Base-by-base conservation (phyloP, 768 basidiomycete species). In the Omphalotus guepiniiformis region DNA sequence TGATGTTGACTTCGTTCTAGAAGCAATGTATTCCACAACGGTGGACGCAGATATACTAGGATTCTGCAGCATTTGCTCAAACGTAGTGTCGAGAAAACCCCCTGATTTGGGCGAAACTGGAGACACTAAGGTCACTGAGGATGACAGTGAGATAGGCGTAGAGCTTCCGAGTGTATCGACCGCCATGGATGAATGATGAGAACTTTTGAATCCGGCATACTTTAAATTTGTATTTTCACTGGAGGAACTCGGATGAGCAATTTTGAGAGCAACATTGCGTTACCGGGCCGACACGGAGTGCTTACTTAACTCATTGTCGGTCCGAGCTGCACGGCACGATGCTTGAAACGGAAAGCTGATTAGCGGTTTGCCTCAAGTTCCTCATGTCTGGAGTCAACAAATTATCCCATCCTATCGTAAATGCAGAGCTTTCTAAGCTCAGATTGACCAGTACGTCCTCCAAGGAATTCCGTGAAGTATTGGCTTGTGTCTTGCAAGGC, bases 401-500 rank as follows among this genome's bases (percentile, higher is more conserved):
- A 36, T 58, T 90, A 42, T 69, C 78, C 2, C 88, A 91, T 58
- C 88, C 88, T 0, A 55, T 93, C 47, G 77, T 88, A 54, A 82
- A 85, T 52, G 80, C 85, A 30, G 77, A 85, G 50, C 65, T 92
- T 44, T 85, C 86, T 11, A 82, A 80, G 61, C 74, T 91, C 37
- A 74, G 89, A 44, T 73, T 80, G 58, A 60, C 71, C 22, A 69
- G 72, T 7, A 87, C 85, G 3, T 70, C 68, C 6, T 57, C 86
- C 15, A 88, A 86, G 61, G 85, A 87, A 59, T 92, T 93, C 60
- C 79, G 89, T 28, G 85, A 89, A 74, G 88, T 84, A 61, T 23
- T 22, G 3, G 26, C 12, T 27, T 6, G 11, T 18, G 19, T 16
- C 19, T 40, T 23, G 29, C 18, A 15, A n/a, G n/a, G n/a, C n/a